Conservation (phyloP, 768 basidiomycete species). For the Psilocybe azurescens region DNA sequence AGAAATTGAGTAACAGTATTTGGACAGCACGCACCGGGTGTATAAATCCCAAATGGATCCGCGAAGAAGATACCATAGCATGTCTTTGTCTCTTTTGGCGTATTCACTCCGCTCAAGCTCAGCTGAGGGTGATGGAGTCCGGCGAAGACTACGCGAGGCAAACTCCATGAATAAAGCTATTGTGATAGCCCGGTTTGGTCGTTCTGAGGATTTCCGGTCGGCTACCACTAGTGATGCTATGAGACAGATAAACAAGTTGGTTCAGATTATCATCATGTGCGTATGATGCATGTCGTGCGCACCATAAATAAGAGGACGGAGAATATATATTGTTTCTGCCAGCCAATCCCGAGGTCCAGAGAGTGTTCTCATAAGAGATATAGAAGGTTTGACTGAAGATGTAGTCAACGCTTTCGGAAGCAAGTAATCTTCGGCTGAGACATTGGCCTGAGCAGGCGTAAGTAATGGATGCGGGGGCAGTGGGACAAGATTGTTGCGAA, state of each 20-base stretch:
- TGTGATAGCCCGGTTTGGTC: constrained; percentile 67
- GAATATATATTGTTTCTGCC: constrained; percentile 70
- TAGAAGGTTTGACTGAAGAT: constrained; percentile 72
- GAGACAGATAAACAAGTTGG: constrained; percentile 12
- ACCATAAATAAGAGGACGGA: constrained; percentile 84
- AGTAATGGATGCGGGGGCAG: constrained; percentile 70
- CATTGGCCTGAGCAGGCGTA: constrained; percentile 54
- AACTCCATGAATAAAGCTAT: constrained; percentile 72
- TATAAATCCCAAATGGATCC: constrained; percentile 86
- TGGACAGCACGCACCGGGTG: constrained; percentile 58
- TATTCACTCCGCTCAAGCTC: constrained; percentile 78
- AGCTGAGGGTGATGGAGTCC: constrained; percentile 64
- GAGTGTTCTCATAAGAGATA: constrained; percentile 66
- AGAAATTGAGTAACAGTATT: neutral
- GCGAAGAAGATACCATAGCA: constrained; percentile 85
- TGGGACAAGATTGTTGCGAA: constrained; percentile 77
- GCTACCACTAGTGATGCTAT: constrained; percentile 48
- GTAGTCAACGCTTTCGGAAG: constrained; percentile 82
- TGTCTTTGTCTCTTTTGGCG: constrained; percentile 79
- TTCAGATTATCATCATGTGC: constrained; percentile 1
- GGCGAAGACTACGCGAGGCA: constrained; percentile 75
- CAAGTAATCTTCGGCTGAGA: constrained; percentile 78
- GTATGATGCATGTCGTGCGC: constrained; percentile 23
- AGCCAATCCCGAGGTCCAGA: constrained; percentile 75
- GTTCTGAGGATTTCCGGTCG: constrained; percentile 38